Base-by-base conservation (phyloP, 192 early-diverging fungal genomes). In the Gryganskiella cystojenkinii region DNA sequence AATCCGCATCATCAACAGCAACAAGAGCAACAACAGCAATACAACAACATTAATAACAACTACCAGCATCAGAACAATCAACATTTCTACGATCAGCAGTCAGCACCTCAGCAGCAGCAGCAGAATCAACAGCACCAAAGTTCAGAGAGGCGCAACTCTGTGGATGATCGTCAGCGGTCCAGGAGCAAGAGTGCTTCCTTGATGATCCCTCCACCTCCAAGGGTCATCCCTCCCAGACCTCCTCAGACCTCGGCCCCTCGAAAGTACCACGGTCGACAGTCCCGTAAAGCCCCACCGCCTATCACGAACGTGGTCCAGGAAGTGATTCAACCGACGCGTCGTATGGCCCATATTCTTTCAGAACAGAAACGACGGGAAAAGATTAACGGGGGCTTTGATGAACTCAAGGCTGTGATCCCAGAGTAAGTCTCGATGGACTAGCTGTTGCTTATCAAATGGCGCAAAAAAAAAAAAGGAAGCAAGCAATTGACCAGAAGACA, bases 361-460 rank as follows among this genome's bases (percentile, higher is more conserved):
- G 81, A 83, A 46, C 78, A 83, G 53, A 83, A 83, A 58, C 40
- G 81, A n/a, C 63, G 81, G 17, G 79, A 80, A 31, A 83, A 83
- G 63, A 83, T 83, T 19, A 83, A 83, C 45, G 66, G 51, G 0
- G 81, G 81, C 0, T 83, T 83, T 59, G 78, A 80, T 19, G 79
- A 83, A 42, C 57, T 83, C 14, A 74, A 67, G 58, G 65, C 62
- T 44, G 71, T 74, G 15, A 74, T 74, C 24, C 71, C 71, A 42
- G 71, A 74, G 71, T 71, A 64, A 52, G 68, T 70, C 11, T 28
- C 33, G 25, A 42, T 15, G 27, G 33, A 13, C 54, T 43, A 31
- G 13, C 28, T 4, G 14, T 43, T 62, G 27, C 51, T 47, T 55
- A n/a, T 64, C n/a, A 43, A 25, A 4, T 19, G 22, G 20, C 7